A percentile compares a stretch with the other conserved stretches of the same genome.
Conservation (phyloP, 768 basidiomycete species). For the Termitomyces sp. region DNA sequence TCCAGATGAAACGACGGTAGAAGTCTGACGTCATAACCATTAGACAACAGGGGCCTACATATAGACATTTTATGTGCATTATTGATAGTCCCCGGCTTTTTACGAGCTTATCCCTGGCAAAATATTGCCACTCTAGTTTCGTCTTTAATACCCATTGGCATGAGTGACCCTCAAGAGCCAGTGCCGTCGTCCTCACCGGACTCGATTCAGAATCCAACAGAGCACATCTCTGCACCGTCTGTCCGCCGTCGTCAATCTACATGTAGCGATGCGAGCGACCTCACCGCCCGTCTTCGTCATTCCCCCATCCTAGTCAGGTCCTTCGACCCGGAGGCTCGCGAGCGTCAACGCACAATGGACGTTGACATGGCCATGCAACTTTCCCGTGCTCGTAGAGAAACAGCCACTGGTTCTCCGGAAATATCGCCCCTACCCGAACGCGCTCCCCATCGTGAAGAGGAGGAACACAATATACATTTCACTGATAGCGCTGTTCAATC, state of each 20-base stretch:
- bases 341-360: constrained; percentile 91
- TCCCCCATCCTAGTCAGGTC: constrained; percentile 62
- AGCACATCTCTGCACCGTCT: constrained; percentile 3
- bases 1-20: constrained; percentile 58
- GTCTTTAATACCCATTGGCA: constrained; percentile 4
- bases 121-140: not conserved
- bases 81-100: not conserved
- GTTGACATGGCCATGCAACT: constrained; percentile 87
- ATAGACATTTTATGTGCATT: accelerated
- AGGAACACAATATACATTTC: constrained; percentile 26
- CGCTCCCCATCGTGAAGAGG: constrained; percentile 20
- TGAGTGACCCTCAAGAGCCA: constrained; percentile 9
- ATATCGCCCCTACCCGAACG: constrained; percentile 19
- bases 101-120: no score
- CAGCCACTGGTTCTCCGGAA: constrained; percentile 33
- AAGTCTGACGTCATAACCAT: constrained; percentile 92
- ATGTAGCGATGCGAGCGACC: constrained; percentile 32
- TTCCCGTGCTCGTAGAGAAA: constrained; percentile 65
- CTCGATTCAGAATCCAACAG: constrained; percentile 1
- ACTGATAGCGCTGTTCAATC: constrained; percentile 16
- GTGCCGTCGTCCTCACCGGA: constrained; percentile 8
- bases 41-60: constrained; percentile 73
- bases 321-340: constrained; percentile 65
- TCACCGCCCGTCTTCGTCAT: constrained; percentile 36
- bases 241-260: constrained; percentile 12